Base-by-base conservation (phyloP, 768 basidiomycete genomes). In the Russula earlei region DNA sequence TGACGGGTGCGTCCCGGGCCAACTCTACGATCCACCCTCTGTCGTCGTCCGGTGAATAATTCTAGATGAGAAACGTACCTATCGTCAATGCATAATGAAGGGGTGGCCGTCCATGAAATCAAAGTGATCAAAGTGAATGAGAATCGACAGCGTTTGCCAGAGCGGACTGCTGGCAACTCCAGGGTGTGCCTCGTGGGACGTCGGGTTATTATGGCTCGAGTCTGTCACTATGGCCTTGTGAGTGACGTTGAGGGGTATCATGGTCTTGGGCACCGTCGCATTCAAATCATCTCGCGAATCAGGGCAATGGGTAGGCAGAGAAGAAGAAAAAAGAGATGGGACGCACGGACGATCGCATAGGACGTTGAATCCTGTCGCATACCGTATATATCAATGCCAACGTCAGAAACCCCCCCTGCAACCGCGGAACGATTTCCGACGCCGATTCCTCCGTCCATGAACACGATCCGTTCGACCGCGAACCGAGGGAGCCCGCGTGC, bases 361-460 rank as follows among this genome's bases (percentile, higher is more conserved):
- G 51, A 90, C 83, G 65, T 91, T 91, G 68, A 81, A 92, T 66
- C 91, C 89, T 82, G 61, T 24, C 43, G 17, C 4, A 20, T 5
- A 45, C 12, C 10, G 42, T 31, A 36, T 12, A 44, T 31, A n/a
- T n/a, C n/a, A n/a, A n/a, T n/a, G n/a, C n/a, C 25, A 17, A 45
- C n/a, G 53, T 42, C 14, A 36, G 34, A 19, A 11, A 50, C 4
- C 25, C 22, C n/a, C 81, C 83, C 82, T 63, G 88, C 89, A 11
- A 81, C 84, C 14, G 90, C 74, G 8, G 86, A 84, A 31, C 84
- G 74, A 64, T 93, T 94, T 0, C 91, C 91, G 20, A 88, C 65
- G 9, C 91, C 91, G 25, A 90, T 83, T 2, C 82, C 90, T n/a
- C 91, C 91, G 10, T 92, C 91, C 91, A 95, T 94, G 64, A 91